Base-by-base conservation (phyloP, 495 filamentous ascomycete genomes). In the Podospora pseudoanserina region DNA sequence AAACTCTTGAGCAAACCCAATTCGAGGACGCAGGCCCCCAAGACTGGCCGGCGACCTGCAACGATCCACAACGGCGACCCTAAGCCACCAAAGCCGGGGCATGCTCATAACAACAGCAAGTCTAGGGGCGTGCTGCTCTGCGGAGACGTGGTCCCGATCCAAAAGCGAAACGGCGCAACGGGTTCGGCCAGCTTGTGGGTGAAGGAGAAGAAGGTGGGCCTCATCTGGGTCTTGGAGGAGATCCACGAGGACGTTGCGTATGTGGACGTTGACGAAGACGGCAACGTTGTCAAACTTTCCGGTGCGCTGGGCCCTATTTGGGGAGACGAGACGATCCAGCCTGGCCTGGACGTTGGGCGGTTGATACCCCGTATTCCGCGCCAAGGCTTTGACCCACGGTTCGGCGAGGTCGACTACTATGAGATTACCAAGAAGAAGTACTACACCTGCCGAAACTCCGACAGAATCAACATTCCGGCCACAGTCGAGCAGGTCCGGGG, bases 191-290 rank as follows among this genome's bases (percentile, higher is more conserved):
- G 93, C 76, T 81, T 99, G 34, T 99, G 95, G 95, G 95, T 98
- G 0, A 98, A 97, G 81, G 95, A 99, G 78, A 99, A 99, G 76
- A 86, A 87, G 57, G 91, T 93, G 59, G 93, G 94, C 6, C 77
- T 99, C 61, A 97, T 99, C 64, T 99, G 95, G 95, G 95, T 99
- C 18, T 76, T 99, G 4, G 95, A 99, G 79, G 95, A 99, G 78
- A 97, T 99, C 64, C 92, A 92, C 65, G 95, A 99, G 81, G 93
- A 99, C 75, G 88, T 94, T 49, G 93, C 91, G 30, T 84, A 84
- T 65, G 72, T 99, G 11, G 84, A 76, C 28, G 84, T 93, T 27
- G 92, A 94, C 72, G 85, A 90, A 55, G 87, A 90, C 30, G 93
- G 92, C 63, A 84, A 85, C 49, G 83, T 97, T 18, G 81, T 85